These are phyloP conservation scores for Verticillium nubilum DNA, from an alignment of 2,329 filamentous ascomycete species.

Conservation along the genomic window DNA sequence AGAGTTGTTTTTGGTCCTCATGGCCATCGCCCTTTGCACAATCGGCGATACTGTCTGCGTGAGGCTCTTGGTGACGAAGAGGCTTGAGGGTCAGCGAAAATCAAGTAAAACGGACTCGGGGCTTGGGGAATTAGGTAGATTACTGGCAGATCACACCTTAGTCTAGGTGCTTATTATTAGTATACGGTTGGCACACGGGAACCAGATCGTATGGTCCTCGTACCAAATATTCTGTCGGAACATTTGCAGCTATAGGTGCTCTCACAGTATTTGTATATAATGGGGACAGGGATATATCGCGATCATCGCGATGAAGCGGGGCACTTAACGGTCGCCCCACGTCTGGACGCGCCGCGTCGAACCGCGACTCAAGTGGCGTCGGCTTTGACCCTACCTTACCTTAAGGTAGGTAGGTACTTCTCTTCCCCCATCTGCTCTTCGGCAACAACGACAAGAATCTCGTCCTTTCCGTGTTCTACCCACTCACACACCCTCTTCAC, in stretches of 20 bases:
- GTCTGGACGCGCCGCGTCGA: slow-evolving; percentile 22
- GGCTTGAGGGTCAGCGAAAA: slow-evolving; percentile 17
- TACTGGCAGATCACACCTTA: neutral
- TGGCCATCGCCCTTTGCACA: slow-evolving; percentile 51
- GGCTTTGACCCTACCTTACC: no score
- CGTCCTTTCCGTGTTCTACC: neutral
- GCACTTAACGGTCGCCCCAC: slow-evolving; percentile 12
- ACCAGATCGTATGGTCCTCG: no score
- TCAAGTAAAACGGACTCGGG: slow-evolving; percentile 7
- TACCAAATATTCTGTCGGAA: no score
- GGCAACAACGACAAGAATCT: neutral
- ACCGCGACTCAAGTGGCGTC: slow-evolving; percentile 16
- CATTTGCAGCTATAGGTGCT: no score
- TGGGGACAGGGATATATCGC: slow-evolving; percentile 4
- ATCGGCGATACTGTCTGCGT: slow-evolving; percentile 43
- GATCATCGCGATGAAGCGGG: neutral
- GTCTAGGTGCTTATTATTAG: no score
- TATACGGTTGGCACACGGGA: no score
- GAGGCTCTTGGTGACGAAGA: slow-evolving; percentile 40
- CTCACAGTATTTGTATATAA: no score
- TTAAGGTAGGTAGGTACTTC: neutral
- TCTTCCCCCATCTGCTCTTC: neutral
- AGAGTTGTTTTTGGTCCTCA: slow-evolving; percentile 45
- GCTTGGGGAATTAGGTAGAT: slow-evolving; percentile 7
- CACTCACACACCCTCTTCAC: neutral